These are phyloP conservation scores for Coniochaeta sp. DNA, from an alignment of 2,329 filamentous ascomycete species.

Conservation along the genomic window DNA sequence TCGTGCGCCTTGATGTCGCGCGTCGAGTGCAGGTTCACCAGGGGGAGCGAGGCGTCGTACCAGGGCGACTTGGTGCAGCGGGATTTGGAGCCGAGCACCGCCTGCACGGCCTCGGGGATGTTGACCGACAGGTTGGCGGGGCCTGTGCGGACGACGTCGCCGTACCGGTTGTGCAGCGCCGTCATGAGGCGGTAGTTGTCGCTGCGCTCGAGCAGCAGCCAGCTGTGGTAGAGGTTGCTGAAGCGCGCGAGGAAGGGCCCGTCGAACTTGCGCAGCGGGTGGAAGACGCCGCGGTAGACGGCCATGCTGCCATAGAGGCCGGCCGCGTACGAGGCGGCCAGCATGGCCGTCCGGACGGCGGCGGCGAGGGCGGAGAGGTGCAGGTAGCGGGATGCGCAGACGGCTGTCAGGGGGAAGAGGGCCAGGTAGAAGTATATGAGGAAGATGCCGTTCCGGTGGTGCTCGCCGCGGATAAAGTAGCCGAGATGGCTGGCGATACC, in stretches of 20 bases:
- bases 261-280: slow-evolving; percentile 5
- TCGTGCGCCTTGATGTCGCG: slow-evolving; percentile 10
- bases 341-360: not conserved
- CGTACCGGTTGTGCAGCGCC: slow-evolving; percentile 3
- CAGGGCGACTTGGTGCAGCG: slow-evolving; percentile 9
- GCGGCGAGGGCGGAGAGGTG: not conserved
- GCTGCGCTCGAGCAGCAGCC: not conserved
- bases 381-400: slow-evolving; percentile 2
- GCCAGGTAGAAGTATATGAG: slow-evolving; percentile 1
- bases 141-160: slow-evolving; percentile 6
- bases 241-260: slow-evolving; percentile 6
- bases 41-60: slow-evolving; percentile 11
- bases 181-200: slow-evolving; percentile 8
- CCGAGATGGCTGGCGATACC: slow-evolving; percentile 3
- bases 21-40: slow-evolving; percentile 9
- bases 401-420: not conserved
- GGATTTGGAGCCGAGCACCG: slow-evolving; percentile 7
- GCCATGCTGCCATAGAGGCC: slow-evolving; percentile 6
- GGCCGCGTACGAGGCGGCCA: slow-evolving; percentile 1
- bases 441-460: slow-evolving; percentile 3
- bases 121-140: slow-evolving; percentile 11
- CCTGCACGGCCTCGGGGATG: slow-evolving; percentile 6
- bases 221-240: slow-evolving; percentile 7
- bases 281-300: slow-evolving; percentile 5
- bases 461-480: slow-evolving; percentile 7